A percentile compares a stretch with the other conserved stretches of the same genome.
Conservation (phyloP, 768 basidiomycete genomes). For the Suillus subalutaceus region DNA sequence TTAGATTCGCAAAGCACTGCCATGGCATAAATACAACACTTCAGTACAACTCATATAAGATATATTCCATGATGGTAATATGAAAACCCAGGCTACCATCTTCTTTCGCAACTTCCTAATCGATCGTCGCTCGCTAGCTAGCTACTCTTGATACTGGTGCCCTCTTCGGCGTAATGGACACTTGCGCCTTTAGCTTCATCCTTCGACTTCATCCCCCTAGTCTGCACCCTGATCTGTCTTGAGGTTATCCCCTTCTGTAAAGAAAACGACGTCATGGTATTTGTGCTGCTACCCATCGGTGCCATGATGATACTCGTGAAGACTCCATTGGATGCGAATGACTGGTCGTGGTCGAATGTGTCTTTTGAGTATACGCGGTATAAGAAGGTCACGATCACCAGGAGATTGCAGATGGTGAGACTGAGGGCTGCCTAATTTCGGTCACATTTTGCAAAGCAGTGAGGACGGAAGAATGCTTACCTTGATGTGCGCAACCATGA, state of each 20-base stretch:
- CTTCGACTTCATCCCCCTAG: background rate
- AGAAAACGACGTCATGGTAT: background rate
- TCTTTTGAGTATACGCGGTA: constrained; percentile 19
- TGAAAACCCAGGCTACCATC: background rate
- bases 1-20: too few species aligned
- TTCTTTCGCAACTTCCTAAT: background rate
- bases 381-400: constrained; percentile 28
- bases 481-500: constrained; percentile 27
- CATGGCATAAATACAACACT: too few species aligned
- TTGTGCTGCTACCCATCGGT: background rate
- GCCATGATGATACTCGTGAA: background rate
- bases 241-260: constrained; percentile 30
- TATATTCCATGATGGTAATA: background rate
- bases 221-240: background rate
- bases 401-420: constrained; percentile 28
- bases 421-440: constrained; percentile 23
- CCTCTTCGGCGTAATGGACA: background rate
- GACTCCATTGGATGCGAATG: background rate
- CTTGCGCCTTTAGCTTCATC: background rate
- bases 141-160: background rate
- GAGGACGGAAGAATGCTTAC: constrained; percentile 16
- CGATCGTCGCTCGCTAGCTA: background rate
- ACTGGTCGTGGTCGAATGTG: constrained; percentile 9
- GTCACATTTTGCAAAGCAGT: background rate
- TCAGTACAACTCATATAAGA: background rate